Evolutionary conservation across 352 stramenopile genomes (phyloP), one percentile per base, ranked within the genome.

Genomic region (Phytophthora cryptogea): DNA sequence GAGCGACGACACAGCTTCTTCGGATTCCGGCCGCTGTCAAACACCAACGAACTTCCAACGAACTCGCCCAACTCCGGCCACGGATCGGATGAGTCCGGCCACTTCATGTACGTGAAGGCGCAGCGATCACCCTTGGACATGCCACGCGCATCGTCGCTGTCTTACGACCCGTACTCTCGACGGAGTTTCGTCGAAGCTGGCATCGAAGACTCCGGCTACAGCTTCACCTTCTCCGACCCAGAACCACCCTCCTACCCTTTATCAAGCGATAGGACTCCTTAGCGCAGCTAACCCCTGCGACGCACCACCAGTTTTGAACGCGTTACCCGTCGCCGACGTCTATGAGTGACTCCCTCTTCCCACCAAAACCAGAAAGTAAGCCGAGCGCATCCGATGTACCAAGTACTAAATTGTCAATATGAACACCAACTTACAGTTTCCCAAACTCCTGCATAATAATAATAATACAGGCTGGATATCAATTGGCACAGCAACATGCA

Each of bases 21-120:
- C 37, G 65, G 68, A 20, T 83, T 80, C 43, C 70, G 60, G 5
- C 70, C 66, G 44, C 53, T 80, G 41, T 74, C 75, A 5, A 55
- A 74, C 42, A 74, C 67, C 6, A 75, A 77, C 23, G 67, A 83
- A 16, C 45, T 76, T 27, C 70, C 58, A 3, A 77, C 75, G 1
- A 70, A 72, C 42, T 85, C 74, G 1, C 70, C 60, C 28, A 59
- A 48, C n/a, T 72, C 70, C 0, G 40, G 16, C n/a, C 51, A 76
- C 27, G 56, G 32, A 13, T 86, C 73, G 13, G 70, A 80, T 9
- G 66, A 79, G 27, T 83, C 76, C 1, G 70, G 74, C 16, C 63
- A 67, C 45, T 83, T 83, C 58, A 76, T 81, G 68, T 83, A 83
- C 39, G 58, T 81, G 33, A 83, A 83, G 49, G 73, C 70, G 8